These are phyloP conservation scores for Eimeria tenella DNA, from an alignment of 169 alveolate genomes.

Conservation along the genomic window DNA sequence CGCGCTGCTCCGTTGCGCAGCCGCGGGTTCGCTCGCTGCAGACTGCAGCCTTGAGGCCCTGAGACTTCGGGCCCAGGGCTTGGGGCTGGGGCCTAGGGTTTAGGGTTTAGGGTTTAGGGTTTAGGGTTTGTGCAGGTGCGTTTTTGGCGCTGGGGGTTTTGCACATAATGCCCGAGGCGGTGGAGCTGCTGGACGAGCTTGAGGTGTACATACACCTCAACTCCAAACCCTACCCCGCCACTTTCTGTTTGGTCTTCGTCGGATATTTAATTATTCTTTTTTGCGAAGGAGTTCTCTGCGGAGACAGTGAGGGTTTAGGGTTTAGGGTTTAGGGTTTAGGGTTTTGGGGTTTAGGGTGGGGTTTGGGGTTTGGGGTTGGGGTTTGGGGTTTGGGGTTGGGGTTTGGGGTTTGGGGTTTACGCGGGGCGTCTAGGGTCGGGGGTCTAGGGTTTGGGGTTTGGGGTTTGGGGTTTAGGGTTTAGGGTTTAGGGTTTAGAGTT, in stretches of 20 bases:
- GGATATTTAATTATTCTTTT: slow-evolving; percentile 49
- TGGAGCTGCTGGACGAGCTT: slow-evolving; percentile 22
- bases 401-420: slow-evolving; percentile 1
- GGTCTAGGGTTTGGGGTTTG: background rate
- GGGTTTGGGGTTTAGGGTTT: slow-evolving; percentile 21
- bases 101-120: slow-evolving; percentile 2
- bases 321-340: slow-evolving; percentile 17
- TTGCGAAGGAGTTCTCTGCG: slow-evolving; percentile 59
- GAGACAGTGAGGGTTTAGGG: background rate
- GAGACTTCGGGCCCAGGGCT: background rate
- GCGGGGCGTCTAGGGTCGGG: too few species aligned
- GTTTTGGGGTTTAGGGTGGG: background rate
- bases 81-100: background rate
- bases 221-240: slow-evolving; percentile 4
- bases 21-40: too few species aligned
- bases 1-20: too few species aligned
- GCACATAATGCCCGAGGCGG: slow-evolving; percentile 74
- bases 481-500: slow-evolving; percentile 15
- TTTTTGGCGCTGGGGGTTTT: slow-evolving; percentile 48
- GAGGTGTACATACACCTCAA: background rate
- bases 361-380: background rate
- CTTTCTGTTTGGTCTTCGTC: slow-evolving; percentile 35
- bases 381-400: background rate
- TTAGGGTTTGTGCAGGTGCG: slow-evolving; percentile 29
- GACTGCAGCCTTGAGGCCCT: too few species aligned